Base-by-base conservation (phyloP, 306 rosid species). In the Potentilla sterilis region DNA sequence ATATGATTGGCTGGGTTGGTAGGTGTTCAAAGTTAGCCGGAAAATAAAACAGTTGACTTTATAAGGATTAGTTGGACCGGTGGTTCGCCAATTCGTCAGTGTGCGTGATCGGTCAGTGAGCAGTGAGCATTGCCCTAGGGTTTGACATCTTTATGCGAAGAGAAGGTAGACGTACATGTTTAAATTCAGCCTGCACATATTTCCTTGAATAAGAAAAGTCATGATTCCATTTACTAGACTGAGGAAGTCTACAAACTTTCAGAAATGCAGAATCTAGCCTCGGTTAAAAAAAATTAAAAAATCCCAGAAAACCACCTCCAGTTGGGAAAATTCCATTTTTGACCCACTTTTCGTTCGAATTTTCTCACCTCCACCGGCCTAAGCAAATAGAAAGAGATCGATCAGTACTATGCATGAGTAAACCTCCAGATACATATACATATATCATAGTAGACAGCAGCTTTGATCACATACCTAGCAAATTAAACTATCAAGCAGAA, bases 1-100 rank as follows among this genome's bases (percentile, higher is more conserved):
- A 65, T 65, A 65, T 65, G 69, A 38, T 15, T 38, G 42, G 47
- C 46, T 40, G 22, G 48, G 28, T 65, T 16, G 69, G 69, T 65
- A 65, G 69, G 69, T 65, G 28, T 48, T 65, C 47, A 40, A 65
- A 37, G 69, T 65, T 65, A 65, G 48, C 47, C 69, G 69, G 69
- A 65, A 65, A 65, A 65, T 28, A 37, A 38, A 64, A n/a, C 8
- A 24, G 69, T 65, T 38, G 69, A 65, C 69, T 65, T 38, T 19
- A 9, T 37, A 19, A 18, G 47, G 69, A 65, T 47, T 28, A 24
- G 40, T 65, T 65, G n/a, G 68, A 63, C 68, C 13, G 68, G 68
- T 63, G 69, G 69, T 65, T 65, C 47, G 69, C 32, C 47, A 65
- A 38, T 2, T 46, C 43, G 47, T 40, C 15, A 16, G 69, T 38